Evolutionary conservation across 805 yeast genomes (phyloP).

Genomic region (Naumovozyma dairenensis): DNA sequence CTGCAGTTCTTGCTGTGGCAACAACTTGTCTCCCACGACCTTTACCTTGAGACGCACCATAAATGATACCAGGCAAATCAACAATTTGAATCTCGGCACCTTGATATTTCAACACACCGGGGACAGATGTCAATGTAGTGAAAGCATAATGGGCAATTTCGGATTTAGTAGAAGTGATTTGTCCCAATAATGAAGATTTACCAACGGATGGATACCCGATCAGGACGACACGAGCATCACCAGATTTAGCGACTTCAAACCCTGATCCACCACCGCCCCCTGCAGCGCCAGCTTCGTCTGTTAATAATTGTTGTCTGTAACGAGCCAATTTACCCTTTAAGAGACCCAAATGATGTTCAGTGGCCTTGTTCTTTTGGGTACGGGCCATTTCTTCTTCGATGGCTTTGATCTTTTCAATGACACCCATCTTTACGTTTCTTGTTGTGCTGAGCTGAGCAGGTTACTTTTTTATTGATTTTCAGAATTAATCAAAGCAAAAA

Average conservation of each 20-base stretch:
- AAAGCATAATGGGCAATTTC: conserved; percentile 93
- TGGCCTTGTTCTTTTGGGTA: conserved; percentile 95
- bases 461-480: too few relatives aligned
- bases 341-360: conserved; percentile 92
- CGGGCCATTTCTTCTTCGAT: conserved; percentile 90
- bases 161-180: conserved; percentile 86
- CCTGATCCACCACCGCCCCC: conserved; percentile 75
- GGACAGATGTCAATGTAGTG: conserved; percentile 93
- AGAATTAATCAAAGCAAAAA: too few relatives aligned
- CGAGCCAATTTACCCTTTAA: conserved; percentile 91
- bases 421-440: conserved; percentile 30
- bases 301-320: conserved; percentile 80
- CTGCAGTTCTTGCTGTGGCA: conserved; percentile 92
- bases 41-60: conserved; percentile 94
- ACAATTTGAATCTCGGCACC: conserved; percentile 96
- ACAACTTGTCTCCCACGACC: conserved; percentile 97
- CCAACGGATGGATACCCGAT: conserved; percentile 99
- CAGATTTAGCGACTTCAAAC: conserved; percentile 89
- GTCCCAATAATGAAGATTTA: conserved; percentile 79
- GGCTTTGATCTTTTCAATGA: conserved; percentile 65
- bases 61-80: conserved; percentile 95
- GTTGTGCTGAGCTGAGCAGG: too few relatives aligned
- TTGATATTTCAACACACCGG: conserved; percentile 88
- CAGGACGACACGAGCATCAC: conserved; percentile 90
- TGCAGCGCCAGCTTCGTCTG: conserved; percentile 66